Base-by-base conservation (phyloP, 495 filamentous ascomycete species). In the Annulohypoxylon moriforme region DNA sequence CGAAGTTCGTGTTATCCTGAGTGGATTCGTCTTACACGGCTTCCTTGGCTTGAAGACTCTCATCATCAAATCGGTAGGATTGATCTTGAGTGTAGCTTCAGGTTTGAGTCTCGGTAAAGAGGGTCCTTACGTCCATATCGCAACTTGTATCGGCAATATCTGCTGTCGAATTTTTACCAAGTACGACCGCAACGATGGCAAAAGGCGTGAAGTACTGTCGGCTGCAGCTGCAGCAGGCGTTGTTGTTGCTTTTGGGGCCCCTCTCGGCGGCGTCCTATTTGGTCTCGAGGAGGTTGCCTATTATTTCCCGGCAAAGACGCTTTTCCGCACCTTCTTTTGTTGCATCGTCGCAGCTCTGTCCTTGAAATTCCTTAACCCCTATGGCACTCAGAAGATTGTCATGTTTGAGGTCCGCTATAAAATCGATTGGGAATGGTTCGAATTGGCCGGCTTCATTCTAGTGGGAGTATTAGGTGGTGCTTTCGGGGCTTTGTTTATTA, bases 301-400 rank as follows among this genome's bases (percentile, higher is more conserved):
- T 79, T 99, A 97, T 77, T 98, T 98, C 79, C 96, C 95, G 3
- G 92, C 96, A n/a, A 98, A 99, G 81, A 98, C 95, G 2, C 88
- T 99, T 3, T 99, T 99, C 82, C 86, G 96, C 40, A 99, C 96
- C 1, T 98, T 99, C 83, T 99, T 98, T 81, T 97, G 94, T 80
- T 99, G 95, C 80, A 98, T 98, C 74, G 92, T 88, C 1, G 94
- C 96, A 22, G 92, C 96, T 0, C 77, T 99, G 25, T 93, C 94
- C 3, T 83, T 98, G 62, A 97, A 97, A 74, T 97, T 97, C 75
- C 85, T 98, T 57, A 94, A 99, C 64, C 96, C 96, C 0, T 99
- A 99, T 76, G 95, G 94, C 18, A 99, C 94, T 0, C 89, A 93
- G 60, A 98, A 99, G 78, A 94, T 99, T 62, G 96, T 99, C 64